phyloP scores from a whole-genome alignment of 1,284 basidiomycete genomes.

The Vanrija pseudolonga region DNA sequence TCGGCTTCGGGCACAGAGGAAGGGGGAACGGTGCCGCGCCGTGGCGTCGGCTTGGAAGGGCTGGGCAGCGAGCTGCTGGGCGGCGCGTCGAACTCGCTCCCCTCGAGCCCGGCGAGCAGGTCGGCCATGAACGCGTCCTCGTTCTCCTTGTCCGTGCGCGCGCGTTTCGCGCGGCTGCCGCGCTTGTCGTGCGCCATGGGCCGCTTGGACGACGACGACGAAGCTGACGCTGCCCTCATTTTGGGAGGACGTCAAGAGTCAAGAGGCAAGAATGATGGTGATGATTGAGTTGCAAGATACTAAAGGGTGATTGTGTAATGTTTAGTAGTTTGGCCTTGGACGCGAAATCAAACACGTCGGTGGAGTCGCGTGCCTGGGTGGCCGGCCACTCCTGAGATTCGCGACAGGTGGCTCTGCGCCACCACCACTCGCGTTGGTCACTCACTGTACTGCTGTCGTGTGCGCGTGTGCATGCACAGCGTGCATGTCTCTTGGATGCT shows the following conservation, averaged over 20 bases:
- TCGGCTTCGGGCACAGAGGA: no score
- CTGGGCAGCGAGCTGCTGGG: neutral
- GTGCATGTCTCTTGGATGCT: no score
- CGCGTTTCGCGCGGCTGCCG: neutral
- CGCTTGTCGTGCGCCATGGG: neutral
- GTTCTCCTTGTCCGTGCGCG: constrained; percentile 14
- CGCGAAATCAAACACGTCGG: neutral
- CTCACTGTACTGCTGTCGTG: no score
- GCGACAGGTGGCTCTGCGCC: no score
- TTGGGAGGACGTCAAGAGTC: neutral
- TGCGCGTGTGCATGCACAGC: no score
- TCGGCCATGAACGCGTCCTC: constrained; percentile 46
- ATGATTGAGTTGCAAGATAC: neutral
- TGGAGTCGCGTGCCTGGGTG: neutral
- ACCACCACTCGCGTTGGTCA: no score
- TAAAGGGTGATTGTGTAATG: neutral
- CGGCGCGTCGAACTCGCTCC: constrained; percentile 31
- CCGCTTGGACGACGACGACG: neutral
- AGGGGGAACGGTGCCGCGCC: no score
- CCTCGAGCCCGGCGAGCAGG: constrained; percentile 45
- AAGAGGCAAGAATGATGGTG: neutral
- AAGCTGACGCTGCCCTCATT: no score
- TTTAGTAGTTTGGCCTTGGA: neutral
- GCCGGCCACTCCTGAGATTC: no score
- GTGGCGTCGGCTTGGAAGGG: neutral